phyloP scores from a whole-genome alignment of 83 land plant genomes.

The Picea engelmannii region DNA sequence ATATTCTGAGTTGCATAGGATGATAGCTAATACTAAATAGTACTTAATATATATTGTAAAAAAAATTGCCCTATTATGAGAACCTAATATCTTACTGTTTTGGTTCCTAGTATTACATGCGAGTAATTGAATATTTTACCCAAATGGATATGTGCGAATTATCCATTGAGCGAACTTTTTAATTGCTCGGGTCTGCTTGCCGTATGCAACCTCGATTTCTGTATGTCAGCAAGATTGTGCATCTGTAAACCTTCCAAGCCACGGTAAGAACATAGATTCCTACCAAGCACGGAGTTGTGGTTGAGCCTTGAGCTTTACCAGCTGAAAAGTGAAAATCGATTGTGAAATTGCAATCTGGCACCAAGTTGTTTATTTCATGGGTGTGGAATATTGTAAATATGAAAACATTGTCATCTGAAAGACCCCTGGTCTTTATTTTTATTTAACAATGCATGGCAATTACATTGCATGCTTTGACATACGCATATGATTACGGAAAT shows the following conservation, averaged over 20 bases:
- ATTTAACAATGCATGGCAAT: not conserved
- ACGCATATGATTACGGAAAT: not conserved
- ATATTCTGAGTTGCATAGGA: not conserved
- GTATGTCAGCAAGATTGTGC: not conserved
- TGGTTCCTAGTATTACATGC: not conserved
- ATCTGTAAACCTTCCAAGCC: too few species aligned
- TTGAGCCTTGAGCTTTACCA: too few species aligned
- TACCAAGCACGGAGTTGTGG: too few species aligned
- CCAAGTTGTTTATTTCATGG: not conserved
- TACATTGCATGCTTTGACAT: not conserved
- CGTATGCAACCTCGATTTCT: not conserved
- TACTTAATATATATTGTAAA: not conserved
- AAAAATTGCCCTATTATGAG: not conserved
- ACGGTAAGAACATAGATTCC: too few species aligned
- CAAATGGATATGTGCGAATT: not conserved
- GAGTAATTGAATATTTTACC: not conserved
- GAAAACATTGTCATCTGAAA: not conserved
- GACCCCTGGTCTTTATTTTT: not conserved
- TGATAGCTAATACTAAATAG: not conserved
- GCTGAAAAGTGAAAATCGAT: too few species aligned
- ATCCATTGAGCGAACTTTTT: not conserved
- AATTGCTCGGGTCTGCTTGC: not conserved
- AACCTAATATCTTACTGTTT: not conserved
- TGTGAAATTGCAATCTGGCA: conserved; percentile 5
- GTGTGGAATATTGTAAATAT: conserved; percentile 9